Percentiles rank a stretch among this genome's conserved stretches.
Evolutionary conservation across 2,329 filamentous ascomycete species (phyloP).

Genomic region (Sclerotinia nivalis): DNA sequence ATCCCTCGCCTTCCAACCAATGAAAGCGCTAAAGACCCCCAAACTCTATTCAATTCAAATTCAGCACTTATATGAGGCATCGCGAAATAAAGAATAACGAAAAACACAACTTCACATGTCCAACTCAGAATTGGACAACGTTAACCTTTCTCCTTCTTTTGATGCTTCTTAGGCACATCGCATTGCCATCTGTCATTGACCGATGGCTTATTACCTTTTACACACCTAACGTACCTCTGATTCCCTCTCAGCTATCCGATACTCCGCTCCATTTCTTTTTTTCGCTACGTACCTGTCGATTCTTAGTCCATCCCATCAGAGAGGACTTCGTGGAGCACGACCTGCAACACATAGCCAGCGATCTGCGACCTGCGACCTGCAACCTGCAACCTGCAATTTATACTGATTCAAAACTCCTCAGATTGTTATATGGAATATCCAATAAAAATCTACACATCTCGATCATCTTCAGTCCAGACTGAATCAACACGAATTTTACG

Average conservation of each 20-base stretch:
- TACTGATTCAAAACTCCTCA: not conserved
- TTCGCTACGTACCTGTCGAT: not conserved
- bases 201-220: not conserved
- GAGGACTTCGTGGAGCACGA: not conserved
- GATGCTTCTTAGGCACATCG: not conserved
- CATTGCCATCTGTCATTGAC: slow-evolving; percentile 15
- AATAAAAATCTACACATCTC: not conserved
- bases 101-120: no score
- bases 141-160: not conserved
- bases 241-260: not conserved
- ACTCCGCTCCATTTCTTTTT: not conserved
- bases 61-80: no score
- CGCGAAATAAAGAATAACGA: no score
- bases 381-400: slow-evolving; percentile 1
- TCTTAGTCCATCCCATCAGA: not conserved
- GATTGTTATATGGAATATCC: not conserved
- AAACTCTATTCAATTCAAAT: not conserved
- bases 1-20: not conserved
- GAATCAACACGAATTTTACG: slow-evolving; percentile 14
- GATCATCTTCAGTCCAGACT: slow-evolving; percentile 3
- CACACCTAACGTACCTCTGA: no score
- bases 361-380: not conserved
- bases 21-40: not conserved
- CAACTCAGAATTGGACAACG: slow-evolving; percentile 3
- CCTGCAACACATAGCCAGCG: not conserved